Base-by-base conservation (phyloP, 2,329 filamentous ascomycete species). In the Colletotrichum chrysophilum region DNA sequence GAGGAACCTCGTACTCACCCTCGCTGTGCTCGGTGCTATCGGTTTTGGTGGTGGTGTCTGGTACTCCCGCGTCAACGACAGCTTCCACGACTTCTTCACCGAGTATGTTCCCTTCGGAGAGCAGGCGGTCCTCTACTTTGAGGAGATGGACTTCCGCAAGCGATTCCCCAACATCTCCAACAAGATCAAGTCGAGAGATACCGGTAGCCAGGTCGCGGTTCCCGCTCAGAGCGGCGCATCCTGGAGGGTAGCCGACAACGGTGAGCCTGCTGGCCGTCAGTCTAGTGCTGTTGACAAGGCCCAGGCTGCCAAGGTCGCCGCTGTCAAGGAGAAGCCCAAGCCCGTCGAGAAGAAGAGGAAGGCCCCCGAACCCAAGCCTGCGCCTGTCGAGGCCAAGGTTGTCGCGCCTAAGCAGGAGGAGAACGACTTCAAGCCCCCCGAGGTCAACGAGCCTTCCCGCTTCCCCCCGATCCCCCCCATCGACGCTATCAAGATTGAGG, bases 51-150 rank as follows among this genome's bases (percentile, higher is more conserved):
- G 96, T 78, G 96, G 96, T 79, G 93, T 98, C 71, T 98, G 94
- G 89, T 97, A 98, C 85, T 96, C 97, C 71, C 92, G 98, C 78
- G 91, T 97, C 85, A 98, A 94, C 82, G 97, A 99, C 88, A 98
- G 95, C 87, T 99, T 98, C 91, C 96, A 99, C 87, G 97, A 99
- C 86, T 97, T 98, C 89, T 99, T 99, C 87, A 98, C 96, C 81
- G 96, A 98, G 87, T 99, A 96, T 85, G 87, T 99, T 21, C 97
- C 97, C 26, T 98, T 94, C 79, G 97, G 96, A 81, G 97, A 99
- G 87, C 95, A 98, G 83, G 94, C 94, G 21, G 96, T 99, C 61
- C 92, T 98, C 30, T 98, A 98, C 87, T 93, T 99, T 68, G 97
- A 99, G 86, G 97, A 99, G 87, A 92, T 94, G 79, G 96, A 98